Percentiles rank a stretch among this genome's conserved stretches.
Evolutionary conservation across 2,329 filamentous ascomycete genomes (phyloP).

Genomic region (Sclerotinia sclerotiorum): DNA sequence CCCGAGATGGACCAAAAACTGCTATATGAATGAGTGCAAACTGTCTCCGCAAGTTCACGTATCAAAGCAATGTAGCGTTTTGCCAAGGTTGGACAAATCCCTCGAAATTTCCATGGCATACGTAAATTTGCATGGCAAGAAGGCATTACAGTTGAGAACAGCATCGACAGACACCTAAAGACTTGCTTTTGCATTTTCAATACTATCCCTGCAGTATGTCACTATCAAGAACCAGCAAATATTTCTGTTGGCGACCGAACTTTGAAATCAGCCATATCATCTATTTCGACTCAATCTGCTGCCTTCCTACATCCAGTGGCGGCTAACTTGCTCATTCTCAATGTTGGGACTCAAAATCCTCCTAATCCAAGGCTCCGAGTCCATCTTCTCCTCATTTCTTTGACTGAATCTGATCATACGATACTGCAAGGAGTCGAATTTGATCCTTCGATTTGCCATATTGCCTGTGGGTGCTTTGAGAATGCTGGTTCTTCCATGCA

Average conservation of each 20-base stretch:
- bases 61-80: not conserved
- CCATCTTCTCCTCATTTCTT: conserved; percentile 8
- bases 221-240: not conserved
- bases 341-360: not conserved
- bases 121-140: conserved; percentile 13
- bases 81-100: not conserved
- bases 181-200: not conserved
- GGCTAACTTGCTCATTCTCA: not conserved
- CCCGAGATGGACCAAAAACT: not conserved
- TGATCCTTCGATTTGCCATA: not conserved
- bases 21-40: not conserved
- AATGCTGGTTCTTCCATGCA: not conserved
- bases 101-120: not conserved
- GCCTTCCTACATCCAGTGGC: not conserved
- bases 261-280: conserved; percentile 4
- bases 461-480: not conserved
- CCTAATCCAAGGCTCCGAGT: not conserved
- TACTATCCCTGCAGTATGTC: not conserved
- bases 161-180: not conserved
- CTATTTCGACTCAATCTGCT: not conserved
- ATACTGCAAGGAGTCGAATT: conserved; percentile 6
- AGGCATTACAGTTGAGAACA: not conserved
- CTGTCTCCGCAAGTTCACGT: not conserved
- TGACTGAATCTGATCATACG: not conserved
- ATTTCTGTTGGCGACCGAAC: conserved; percentile 12